Evolutionary conservation across 2,329 filamentous ascomycete species (phyloP).

Genomic region (Rutstroemia sydowiana): DNA sequence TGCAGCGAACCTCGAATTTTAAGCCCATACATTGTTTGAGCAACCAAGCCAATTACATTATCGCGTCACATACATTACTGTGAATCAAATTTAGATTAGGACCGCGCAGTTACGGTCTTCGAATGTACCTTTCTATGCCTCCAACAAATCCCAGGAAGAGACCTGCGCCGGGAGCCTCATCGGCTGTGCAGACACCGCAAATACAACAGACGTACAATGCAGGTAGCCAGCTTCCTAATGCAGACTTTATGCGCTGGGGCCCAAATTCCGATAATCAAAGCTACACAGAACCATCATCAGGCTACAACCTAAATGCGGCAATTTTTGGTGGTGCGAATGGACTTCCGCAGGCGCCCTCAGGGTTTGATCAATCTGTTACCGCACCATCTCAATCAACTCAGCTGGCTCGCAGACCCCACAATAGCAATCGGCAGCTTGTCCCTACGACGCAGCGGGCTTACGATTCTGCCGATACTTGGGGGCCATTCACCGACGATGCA

Average conservation of each 20-base stretch:
- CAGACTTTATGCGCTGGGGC: constrained; percentile 49
- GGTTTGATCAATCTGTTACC: constrained; percentile 22
- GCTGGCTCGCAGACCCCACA: constrained; percentile 26
- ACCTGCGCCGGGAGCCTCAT: constrained; percentile 63
- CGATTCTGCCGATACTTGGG: constrained; percentile 32
- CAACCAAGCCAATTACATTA: neutral
- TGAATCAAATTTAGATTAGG: neutral
- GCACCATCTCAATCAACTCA: constrained; percentile 24
- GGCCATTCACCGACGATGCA: constrained; percentile 33
- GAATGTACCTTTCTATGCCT: constrained; percentile 25
- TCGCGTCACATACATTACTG: neutral
- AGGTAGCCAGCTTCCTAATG: constrained; percentile 38
- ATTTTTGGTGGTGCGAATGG: constrained; percentile 14
- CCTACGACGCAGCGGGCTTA: constrained; percentile 25
- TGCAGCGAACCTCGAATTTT: constrained; percentile 27
- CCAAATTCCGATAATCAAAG: constrained; percentile 30
- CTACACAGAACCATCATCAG: constrained; percentile 29
- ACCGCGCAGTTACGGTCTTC: neutral
- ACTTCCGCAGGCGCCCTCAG: constrained; percentile 12
- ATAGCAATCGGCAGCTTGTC: constrained; percentile 27
- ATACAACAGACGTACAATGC: constrained; percentile 44
- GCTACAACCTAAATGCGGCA: constrained; percentile 25
- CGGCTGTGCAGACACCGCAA: constrained; percentile 48
- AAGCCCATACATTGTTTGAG: constrained; percentile 1
- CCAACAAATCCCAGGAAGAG: constrained; percentile 58